Evolutionary conservation across 331 rosid species (phyloP).

Genomic region (Pyracantha coccinea): DNA sequence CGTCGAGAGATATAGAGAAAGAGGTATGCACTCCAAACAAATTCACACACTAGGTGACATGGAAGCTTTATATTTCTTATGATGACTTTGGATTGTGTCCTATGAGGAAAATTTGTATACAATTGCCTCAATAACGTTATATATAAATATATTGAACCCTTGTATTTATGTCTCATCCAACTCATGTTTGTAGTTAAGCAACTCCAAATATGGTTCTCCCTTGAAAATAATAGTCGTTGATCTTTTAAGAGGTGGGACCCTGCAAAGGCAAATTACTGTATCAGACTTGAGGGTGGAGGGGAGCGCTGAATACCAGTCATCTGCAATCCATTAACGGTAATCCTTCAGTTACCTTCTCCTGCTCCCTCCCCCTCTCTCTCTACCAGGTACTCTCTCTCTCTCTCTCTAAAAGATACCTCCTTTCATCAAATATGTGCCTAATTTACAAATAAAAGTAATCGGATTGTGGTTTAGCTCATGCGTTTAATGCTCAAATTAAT

Average conservation of each 20-base stretch:
- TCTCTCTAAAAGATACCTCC: background rate
- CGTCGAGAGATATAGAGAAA: too few relatives aligned
- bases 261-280: background rate
- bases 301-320: slow-evolving; percentile 5
- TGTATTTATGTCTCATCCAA: too few relatives aligned
- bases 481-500: background rate
- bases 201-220: background rate
- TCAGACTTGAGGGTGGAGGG: background rate
- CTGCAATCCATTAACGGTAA: slow-evolving; percentile 8
- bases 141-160: too few relatives aligned
- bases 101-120: too few relatives aligned
- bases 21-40: too few relatives aligned
- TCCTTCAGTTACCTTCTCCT: background rate
- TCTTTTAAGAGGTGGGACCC: background rate
- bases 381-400: background rate
- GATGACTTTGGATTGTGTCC: too few relatives aligned
- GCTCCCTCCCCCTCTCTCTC: background rate
- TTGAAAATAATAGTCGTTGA: background rate
- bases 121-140: rapidly evolving
- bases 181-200: rapidly evolving
- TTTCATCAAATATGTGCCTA: background rate
- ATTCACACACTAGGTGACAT: too few relatives aligned
- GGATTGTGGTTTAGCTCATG: background rate
- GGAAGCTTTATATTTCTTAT: too few relatives aligned
- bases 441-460: background rate